Evolutionary conservation across 257 asterid species (phyloP).

Genomic region (Solanum chiquidenum): DNA sequence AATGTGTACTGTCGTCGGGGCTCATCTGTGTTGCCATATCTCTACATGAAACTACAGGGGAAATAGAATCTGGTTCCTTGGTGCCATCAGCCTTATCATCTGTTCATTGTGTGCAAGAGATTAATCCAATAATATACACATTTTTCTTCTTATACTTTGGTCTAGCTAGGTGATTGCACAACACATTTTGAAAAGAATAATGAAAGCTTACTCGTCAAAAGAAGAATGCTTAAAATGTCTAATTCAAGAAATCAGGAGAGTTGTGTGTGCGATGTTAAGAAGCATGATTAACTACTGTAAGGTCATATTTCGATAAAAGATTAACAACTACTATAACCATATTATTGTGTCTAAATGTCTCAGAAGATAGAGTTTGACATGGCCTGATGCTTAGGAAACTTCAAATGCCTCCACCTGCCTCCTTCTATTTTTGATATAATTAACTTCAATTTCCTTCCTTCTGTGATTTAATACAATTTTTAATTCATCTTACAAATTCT

Average conservation of each 20-base stretch:
- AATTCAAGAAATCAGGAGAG: not conserved
- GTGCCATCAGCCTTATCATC: not conserved
- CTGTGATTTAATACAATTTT: not conserved
- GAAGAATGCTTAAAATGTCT: not conserved
- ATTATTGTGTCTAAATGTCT: not conserved
- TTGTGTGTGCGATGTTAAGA: not conserved
- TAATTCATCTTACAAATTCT: not conserved
- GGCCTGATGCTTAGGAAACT: not conserved
- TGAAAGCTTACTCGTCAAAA: not conserved
- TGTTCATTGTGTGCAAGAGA: not conserved
- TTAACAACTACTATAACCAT: not conserved
- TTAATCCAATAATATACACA: not conserved
- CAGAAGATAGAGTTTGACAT: not conserved
- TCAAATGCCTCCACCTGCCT: not conserved
- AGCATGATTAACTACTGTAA: not conserved
- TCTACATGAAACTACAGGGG: slow-evolving; percentile 32
- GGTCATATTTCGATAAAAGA: not conserved
- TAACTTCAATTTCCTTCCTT: not conserved
- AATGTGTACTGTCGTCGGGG: slow-evolving; percentile 54
- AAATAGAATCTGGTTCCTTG: not conserved
- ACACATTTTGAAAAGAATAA: not conserved
- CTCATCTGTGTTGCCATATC: slow-evolving; percentile 98
- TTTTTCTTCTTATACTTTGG: not conserved
- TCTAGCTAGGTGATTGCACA: not conserved
- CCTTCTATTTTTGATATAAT: not conserved